These are phyloP conservation scores for Tricholoma saponaceum DNA, from an alignment of 768 basidiomycete species.

Conservation along the genomic window DNA sequence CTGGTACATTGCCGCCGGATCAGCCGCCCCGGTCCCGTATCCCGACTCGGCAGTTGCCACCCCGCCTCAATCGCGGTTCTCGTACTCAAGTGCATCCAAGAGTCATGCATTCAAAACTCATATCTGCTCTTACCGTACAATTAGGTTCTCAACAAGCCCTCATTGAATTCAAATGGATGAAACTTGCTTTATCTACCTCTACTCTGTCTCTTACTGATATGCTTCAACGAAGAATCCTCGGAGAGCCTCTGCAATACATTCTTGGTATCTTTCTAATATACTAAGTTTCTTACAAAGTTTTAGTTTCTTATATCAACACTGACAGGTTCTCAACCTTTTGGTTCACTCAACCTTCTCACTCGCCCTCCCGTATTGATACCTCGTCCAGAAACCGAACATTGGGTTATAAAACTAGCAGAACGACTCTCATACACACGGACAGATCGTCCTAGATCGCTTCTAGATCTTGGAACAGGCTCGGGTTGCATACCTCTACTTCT, in stretches of 20 bases:
- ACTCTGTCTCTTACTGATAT: constrained; percentile 32
- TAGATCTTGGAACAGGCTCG: constrained; percentile 93
- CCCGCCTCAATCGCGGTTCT: constrained; percentile 3
- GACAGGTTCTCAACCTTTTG: constrained; percentile 83
- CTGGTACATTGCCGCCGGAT: constrained; percentile 10
- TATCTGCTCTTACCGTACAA: constrained; percentile 20
- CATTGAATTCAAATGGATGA: constrained; percentile 43
- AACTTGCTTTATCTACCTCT: constrained; percentile 19
- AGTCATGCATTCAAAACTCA: constrained; percentile 11
- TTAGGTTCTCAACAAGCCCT: constrained; percentile 35
- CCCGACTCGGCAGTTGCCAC: constrained; percentile 12
- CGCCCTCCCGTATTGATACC: constrained; percentile 88
- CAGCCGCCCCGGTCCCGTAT: constrained; percentile 7
- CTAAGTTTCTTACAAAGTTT: constrained; percentile 10
- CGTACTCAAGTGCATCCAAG: neutral
- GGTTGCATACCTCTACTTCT: constrained; percentile 91
- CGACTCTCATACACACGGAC: constrained; percentile 32
- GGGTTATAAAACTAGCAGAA: constrained; percentile 60
- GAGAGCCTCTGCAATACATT: constrained; percentile 90
- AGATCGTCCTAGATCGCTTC: constrained; percentile 36
- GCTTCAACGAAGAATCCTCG: constrained; percentile 54
- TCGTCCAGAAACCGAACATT: constrained; percentile 91
- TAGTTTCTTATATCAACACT: constrained; percentile 11
- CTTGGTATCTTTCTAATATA: constrained; percentile 47
- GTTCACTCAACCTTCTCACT: constrained; percentile 67